Percentiles rank a stretch among this genome's conserved stretches.
These are phyloP conservation scores for Penicillium nordicum DNA, from an alignment of 2,329 filamentous ascomycete species.

Conservation along the genomic window DNA sequence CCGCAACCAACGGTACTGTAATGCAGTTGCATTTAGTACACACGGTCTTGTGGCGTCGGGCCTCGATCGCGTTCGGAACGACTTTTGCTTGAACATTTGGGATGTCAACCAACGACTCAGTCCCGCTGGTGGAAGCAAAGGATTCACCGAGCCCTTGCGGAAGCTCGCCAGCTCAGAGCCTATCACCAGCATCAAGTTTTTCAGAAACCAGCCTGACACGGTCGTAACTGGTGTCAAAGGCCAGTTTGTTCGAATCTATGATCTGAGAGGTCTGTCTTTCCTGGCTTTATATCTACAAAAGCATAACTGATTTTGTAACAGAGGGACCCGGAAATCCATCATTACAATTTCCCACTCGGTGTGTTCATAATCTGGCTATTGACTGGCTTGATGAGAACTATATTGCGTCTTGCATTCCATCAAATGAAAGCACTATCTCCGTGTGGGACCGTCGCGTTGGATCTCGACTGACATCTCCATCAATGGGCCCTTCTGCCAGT, in stretches of 20 bases:
- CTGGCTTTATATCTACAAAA: not conserved
- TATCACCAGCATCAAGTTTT: constrained; percentile 64
- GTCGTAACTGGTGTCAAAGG: constrained; percentile 60
- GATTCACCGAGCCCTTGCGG: constrained; percentile 50
- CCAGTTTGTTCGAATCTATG: constrained; percentile 60
- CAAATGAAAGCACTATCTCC: constrained; percentile 56
- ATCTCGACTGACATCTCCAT: constrained; percentile 35
- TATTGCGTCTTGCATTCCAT: constrained; percentile 56
- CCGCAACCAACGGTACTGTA: constrained; percentile 61
- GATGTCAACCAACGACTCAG: constrained; percentile 53
- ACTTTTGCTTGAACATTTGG: constrained; percentile 64
- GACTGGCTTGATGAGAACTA: constrained; percentile 64
- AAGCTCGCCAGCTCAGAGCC: constrained; percentile 60
- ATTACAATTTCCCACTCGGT: constrained; percentile 54
- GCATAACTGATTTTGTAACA: constrained; percentile 12
- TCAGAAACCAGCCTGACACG: constrained; percentile 57
- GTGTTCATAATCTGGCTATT: constrained; percentile 63
- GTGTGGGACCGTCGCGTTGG: constrained; percentile 60
- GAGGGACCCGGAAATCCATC: constrained; percentile 40
- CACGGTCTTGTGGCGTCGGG: constrained; percentile 58
- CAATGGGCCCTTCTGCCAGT: constrained; percentile 30
- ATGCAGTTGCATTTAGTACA: constrained; percentile 60
- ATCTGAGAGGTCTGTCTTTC: constrained; percentile 53
- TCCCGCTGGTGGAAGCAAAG: constrained; percentile 31
- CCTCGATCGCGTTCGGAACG: constrained; percentile 61